Evolutionary conservation across 2,329 filamentous ascomycete genomes (phyloP), one percentile per base, ranked within the genome.

Genomic region (Epichloe gansuensis): DNA sequence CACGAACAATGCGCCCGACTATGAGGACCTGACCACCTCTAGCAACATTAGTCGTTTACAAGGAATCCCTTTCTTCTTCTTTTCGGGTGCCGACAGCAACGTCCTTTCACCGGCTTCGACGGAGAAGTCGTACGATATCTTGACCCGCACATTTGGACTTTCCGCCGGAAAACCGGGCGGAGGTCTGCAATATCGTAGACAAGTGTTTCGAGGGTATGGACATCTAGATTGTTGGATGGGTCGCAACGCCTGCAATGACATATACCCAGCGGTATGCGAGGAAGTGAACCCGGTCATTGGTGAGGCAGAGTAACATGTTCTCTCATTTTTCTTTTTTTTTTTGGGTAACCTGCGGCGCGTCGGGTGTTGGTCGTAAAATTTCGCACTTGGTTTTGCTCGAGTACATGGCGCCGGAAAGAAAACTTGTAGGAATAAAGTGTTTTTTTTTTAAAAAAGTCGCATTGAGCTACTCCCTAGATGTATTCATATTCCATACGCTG

Each of bases 191-290:
- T 82, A 81, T 62, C 66, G 69, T 38, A 67, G 79, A 11, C 63
- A 69, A 35, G 74, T 81, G 4, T 69, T 82, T 5, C 72, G 73
- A 1, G 75, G 75, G 13, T 82, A 82, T 60, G 78, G 78, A 3
- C 78, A 82, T 60, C 63, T 82, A 40, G 79, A 82, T 66, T 75
- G 74, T 59, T 82, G 77, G 76, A 82, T 82, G 75, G 78, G 79
- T 4, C 69, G 74, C 43, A 73, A 76, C 51, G 76, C 77, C 3
- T 79, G 74, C 70, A 74, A 69, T 60, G 80, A 82, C 59, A 75
- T 83, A 31, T 82, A 74, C 59, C 78, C 78, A 0, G 69, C 76
- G 49, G 68, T 82, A 8, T 61, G 73, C 34, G 71, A 75, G 59
- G 75, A 80, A 63, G 68, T 80, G 1, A 76, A 81, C 57, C 69